Conservation (phyloP, 345 rosid genomes). For the Adansonia digitata region DNA sequence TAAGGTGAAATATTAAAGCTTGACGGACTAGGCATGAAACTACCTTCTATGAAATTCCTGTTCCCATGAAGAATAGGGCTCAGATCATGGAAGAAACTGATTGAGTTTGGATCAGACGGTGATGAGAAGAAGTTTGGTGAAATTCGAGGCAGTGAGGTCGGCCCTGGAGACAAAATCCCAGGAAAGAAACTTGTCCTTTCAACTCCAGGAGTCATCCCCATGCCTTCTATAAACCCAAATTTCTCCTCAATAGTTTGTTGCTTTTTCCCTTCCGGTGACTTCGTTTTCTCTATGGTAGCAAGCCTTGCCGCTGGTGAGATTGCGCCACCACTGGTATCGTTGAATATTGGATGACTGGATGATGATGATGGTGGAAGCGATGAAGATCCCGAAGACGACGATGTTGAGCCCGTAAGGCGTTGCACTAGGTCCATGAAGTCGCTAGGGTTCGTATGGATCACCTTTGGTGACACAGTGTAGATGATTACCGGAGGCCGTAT, state of each 20-base stretch:
- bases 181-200: not conserved
- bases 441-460: constrained; percentile 3
- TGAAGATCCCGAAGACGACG: constrained; percentile 19
- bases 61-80: constrained; percentile 43
- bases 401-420: constrained; percentile 66
- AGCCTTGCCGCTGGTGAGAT: constrained; percentile 18
- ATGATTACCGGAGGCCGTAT: constrained; percentile 14
- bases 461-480: not conserved
- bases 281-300: constrained; percentile 59
- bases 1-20: not conserved
- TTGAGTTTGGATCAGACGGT: constrained; percentile 39
- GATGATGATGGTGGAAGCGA: constrained; percentile 11
- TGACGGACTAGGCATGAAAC: constrained; percentile 2
- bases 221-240: constrained; percentile 30
- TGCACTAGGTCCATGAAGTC: constrained; percentile 7
- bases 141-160: constrained; percentile 48
- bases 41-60: constrained; percentile 1
- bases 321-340: constrained; percentile 25
- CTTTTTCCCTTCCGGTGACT: constrained; percentile 28
- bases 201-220: not conserved
- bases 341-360: constrained; percentile 3
- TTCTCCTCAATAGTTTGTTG: constrained; percentile 11
- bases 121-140: constrained; percentile 66
- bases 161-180: not conserved
- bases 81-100: constrained; percentile 51